Percentiles rank a stretch among this genome's conserved stretches.
phyloP scores from a whole-genome alignment of 768 basidiomycete species.

The Artomyces pyxidatus region DNA sequence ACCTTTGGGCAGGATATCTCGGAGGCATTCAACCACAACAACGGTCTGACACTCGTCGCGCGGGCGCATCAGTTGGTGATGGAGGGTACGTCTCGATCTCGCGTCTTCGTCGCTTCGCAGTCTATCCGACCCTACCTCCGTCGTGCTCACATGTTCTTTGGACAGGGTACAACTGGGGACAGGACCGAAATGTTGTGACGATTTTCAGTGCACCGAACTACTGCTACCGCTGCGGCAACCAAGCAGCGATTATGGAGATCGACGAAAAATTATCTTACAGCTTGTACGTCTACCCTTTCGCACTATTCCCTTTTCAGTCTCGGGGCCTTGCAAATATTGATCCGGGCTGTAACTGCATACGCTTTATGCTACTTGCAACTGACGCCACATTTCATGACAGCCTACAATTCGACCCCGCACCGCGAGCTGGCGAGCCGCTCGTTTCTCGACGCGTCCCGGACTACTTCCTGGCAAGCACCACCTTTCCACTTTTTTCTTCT shows the following conservation, averaged over 20 bases:
- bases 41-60: conserved; percentile 92
- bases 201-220: conserved; percentile 99
- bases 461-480: conserved; percentile 73
- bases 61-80: conserved; percentile 93
- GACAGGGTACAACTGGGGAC: conserved; percentile 93
- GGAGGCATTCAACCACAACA: conserved; percentile 99
- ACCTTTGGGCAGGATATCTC: conserved; percentile 99
- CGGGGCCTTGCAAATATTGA: background rate
- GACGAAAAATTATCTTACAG: conserved; percentile 96
- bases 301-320: background rate
- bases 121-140: background rate
- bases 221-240: conserved; percentile 99
- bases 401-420: conserved; percentile 99
- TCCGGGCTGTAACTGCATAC: background rate
- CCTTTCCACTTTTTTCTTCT: background rate
- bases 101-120: background rate
- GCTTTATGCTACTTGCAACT: background rate
- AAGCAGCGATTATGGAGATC: conserved; percentile 99
- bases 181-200: conserved; percentile 98
- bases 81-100: conserved; percentile 61
- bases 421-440: conserved; percentile 95
- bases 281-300: conserved; percentile 77
- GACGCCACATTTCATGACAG: conserved; percentile 30
- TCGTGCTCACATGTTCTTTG: conserved; percentile 5
- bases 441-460: conserved; percentile 93